These are phyloP conservation scores for Pseudogymnoascus sp. DNA, from an alignment of 2,329 filamentous ascomycete species.

Conservation along the genomic window DNA sequence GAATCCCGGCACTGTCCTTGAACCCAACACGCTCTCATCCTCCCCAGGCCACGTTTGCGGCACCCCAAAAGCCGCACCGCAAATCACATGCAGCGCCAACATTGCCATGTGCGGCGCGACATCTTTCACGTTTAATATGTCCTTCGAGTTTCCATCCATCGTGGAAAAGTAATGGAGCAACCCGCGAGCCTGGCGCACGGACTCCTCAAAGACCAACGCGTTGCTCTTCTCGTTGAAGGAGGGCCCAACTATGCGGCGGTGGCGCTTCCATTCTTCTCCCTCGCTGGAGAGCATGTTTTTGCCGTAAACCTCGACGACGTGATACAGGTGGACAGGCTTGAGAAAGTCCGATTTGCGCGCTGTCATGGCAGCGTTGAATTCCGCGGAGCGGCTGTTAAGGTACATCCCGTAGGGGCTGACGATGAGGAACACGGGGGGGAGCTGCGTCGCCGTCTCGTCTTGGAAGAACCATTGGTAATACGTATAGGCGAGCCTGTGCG, in stretches of 20 bases:
- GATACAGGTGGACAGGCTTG: slow-evolving; percentile 26
- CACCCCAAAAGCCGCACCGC: slow-evolving; percentile 43
- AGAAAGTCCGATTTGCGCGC: slow-evolving; percentile 20
- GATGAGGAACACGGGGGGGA: neutral
- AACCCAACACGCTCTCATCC: slow-evolving; percentile 23
- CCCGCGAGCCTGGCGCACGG: slow-evolving; percentile 38
- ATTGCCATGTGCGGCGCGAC: slow-evolving; percentile 41
- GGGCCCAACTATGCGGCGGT: slow-evolving; percentile 27
- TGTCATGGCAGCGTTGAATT: neutral
- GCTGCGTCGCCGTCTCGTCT: neutral
- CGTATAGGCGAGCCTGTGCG: neutral
- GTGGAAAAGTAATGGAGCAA: slow-evolving; percentile 35
- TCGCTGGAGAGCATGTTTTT: slow-evolving; percentile 27
- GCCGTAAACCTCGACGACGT: slow-evolving; percentile 27
- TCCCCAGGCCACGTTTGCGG: slow-evolving; percentile 35
- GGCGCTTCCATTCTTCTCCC: slow-evolving; percentile 27
- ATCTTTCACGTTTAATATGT: slow-evolving; percentile 31
- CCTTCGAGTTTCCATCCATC: slow-evolving; percentile 12
- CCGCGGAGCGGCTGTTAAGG: neutral
- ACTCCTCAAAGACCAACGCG: slow-evolving; percentile 35
- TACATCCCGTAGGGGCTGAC: slow-evolving; percentile 6
- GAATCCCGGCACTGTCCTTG: slow-evolving; percentile 9
- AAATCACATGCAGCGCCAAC: slow-evolving; percentile 47
- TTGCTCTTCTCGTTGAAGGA: slow-evolving; percentile 41
- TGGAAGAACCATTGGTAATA: slow-evolving; percentile 2